Conservation (phyloP, 345 rosid species). For the Mallotus nudiflorus region DNA sequence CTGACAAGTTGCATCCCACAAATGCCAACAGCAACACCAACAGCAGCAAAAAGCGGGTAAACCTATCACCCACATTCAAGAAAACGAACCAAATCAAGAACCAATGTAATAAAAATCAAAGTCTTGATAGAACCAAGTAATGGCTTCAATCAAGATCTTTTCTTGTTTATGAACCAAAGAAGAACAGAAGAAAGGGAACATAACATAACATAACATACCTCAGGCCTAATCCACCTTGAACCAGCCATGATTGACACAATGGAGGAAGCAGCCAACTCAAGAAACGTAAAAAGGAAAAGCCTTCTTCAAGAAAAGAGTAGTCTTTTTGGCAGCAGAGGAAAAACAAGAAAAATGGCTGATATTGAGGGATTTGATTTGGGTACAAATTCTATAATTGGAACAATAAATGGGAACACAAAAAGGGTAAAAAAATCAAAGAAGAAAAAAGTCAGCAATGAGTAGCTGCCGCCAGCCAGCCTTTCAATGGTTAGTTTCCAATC, state of each 20-base stretch:
- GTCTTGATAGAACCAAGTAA: too few relatives aligned
- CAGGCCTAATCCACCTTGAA: conserved; percentile 35
- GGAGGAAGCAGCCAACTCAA: neutral
- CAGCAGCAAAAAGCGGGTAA: conserved; percentile 55
- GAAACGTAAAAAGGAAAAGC: neutral
- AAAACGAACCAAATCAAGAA: neutral
- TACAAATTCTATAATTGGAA: neutral
- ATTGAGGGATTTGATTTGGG: neutral
- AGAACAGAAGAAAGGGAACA: too few relatives aligned
- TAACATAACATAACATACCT: conserved; percentile 20
- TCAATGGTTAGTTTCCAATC: neutral
- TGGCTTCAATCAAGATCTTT: too few relatives aligned
- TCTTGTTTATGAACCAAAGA: too few relatives aligned
- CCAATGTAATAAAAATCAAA: neutral
- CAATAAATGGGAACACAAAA: too few relatives aligned
- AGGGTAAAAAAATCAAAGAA: too few relatives aligned
- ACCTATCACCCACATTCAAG: conserved; percentile 30
- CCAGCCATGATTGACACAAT: conserved; percentile 11
- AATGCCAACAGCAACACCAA: conserved; percentile 58
- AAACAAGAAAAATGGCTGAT: neutral
- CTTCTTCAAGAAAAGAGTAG: neutral
- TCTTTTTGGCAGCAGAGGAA: neutral
- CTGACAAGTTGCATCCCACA: conserved; percentile 57
- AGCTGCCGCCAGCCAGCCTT: neutral
- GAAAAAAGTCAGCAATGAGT: conserved; percentile 4